A percentile compares a stretch with the other conserved stretches of the same genome.
These are phyloP conservation scores for Fusarium duplospermum DNA, from an alignment of 2,329 filamentous ascomycete species.

Conservation along the genomic window DNA sequence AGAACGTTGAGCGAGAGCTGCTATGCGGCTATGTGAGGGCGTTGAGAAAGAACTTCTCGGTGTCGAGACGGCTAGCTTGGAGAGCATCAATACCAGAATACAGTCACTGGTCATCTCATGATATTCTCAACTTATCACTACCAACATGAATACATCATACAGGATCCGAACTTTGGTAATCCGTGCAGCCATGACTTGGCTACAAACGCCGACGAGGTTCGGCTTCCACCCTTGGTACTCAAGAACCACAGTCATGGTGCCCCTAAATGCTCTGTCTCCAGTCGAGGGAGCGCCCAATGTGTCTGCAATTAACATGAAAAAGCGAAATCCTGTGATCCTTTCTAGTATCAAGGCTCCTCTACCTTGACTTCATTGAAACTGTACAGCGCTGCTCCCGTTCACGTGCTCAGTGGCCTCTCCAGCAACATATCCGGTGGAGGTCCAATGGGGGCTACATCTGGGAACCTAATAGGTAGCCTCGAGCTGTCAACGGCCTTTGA, in stretches of 20 bases:
- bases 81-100: too few species aligned
- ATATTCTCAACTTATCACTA: not conserved
- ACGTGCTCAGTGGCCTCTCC: not conserved
- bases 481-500: not conserved
- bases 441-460: not conserved
- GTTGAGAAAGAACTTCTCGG: too few species aligned
- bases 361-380: not conserved
- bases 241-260: not conserved
- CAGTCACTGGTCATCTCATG: not conserved
- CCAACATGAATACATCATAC: not conserved
- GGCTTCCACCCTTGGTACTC: not conserved
- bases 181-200: not conserved
- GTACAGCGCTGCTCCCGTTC: not conserved
- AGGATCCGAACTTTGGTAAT: not conserved
- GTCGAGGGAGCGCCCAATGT: too few species aligned
- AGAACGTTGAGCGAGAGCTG: too few species aligned
- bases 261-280: not conserved
- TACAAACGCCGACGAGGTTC: too few species aligned
- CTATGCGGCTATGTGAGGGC: too few species aligned
- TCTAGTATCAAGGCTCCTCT: not conserved
- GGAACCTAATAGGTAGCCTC: not conserved
- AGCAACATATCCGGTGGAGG: not conserved
- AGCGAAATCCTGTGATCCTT: not conserved
- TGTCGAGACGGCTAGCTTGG: too few species aligned
- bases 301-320: not conserved